Conservation (phyloP, 441 rosid species). For the Viola pubescens region DNA sequence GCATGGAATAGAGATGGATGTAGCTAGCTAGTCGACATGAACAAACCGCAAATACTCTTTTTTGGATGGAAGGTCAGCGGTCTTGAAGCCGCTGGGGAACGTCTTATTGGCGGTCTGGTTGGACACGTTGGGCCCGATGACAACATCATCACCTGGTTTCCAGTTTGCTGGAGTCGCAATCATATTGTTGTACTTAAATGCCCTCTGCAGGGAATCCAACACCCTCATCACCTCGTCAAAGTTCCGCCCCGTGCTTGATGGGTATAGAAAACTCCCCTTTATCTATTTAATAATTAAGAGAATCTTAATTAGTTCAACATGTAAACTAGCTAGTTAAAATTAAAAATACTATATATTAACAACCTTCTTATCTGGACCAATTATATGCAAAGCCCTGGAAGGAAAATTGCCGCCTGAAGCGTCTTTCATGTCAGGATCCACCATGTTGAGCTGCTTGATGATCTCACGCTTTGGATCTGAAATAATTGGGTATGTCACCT, state of each 20-base stretch:
- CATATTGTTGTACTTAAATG: conserved; percentile 42
- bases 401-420: conserved; percentile 35
- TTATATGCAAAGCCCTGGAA: conserved; percentile 70
- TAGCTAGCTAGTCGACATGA: conserved; percentile 16
- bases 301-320: too few species aligned
- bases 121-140: conserved; percentile 45
- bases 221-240: conserved; percentile 79
- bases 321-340: neutral
- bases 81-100: conserved; percentile 58
- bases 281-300: conserved; percentile 26
- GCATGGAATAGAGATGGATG: too few species aligned
- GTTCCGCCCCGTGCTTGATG: conserved; percentile 67
- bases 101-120: conserved; percentile 52
- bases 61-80: conserved; percentile 53
- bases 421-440: conserved; percentile 63
- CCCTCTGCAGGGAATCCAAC: conserved; percentile 51
- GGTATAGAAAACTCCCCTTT: conserved; percentile 72
- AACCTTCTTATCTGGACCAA: conserved; percentile 59
- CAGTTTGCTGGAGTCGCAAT: conserved; percentile 55
- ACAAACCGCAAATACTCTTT: conserved; percentile 53
- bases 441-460: conserved; percentile 64
- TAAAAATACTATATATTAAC: too few species aligned
- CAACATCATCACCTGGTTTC: conserved; percentile 67
- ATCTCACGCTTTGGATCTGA: conserved; percentile 56
- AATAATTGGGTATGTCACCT: conserved; percentile 60